These are phyloP conservation scores for Skeletonema grethae DNA, from an alignment of 108 stramenopile species.

Conservation along the genomic window DNA sequence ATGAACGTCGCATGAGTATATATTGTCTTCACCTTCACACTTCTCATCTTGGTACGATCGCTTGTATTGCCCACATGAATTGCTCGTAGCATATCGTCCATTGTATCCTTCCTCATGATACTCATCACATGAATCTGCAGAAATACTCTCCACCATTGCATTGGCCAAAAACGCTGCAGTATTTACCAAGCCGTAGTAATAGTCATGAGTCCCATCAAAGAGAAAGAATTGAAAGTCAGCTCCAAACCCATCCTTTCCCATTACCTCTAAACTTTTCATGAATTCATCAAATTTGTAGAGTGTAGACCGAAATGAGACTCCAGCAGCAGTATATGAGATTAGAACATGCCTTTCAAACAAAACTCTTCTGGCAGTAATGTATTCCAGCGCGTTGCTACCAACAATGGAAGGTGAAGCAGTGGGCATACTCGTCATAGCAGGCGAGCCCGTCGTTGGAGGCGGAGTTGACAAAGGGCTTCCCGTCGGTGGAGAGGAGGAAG, in stretches of 20 bases:
- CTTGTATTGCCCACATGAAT: constrained; percentile 36
- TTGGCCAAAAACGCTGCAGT: constrained; percentile 27
- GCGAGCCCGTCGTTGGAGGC: not conserved
- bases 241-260: not conserved
- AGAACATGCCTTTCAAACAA: not conserved
- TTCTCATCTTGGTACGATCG: constrained; percentile 36
- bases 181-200: constrained; percentile 17
- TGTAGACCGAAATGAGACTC: not conserved
- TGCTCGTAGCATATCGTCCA: constrained; percentile 31
- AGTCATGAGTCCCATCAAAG: not conserved
- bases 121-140: constrained; percentile 41
- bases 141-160: constrained; percentile 30
- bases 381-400: not conserved
- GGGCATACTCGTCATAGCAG: not conserved
- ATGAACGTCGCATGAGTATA: constrained; percentile 31
- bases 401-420: not conserved
- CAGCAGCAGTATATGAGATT: not conserved
- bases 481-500: not conserved
- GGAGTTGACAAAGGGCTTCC: not conserved
- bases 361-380: not conserved
- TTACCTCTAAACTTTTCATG: not conserved
- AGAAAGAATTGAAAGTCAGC: not conserved
- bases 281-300: not conserved
- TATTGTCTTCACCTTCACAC: constrained; percentile 16
- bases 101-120: constrained; percentile 21